These are phyloP conservation scores for Fusarium compactum DNA, from an alignment of 2,329 filamentous ascomycete species.

Conservation along the genomic window DNA sequence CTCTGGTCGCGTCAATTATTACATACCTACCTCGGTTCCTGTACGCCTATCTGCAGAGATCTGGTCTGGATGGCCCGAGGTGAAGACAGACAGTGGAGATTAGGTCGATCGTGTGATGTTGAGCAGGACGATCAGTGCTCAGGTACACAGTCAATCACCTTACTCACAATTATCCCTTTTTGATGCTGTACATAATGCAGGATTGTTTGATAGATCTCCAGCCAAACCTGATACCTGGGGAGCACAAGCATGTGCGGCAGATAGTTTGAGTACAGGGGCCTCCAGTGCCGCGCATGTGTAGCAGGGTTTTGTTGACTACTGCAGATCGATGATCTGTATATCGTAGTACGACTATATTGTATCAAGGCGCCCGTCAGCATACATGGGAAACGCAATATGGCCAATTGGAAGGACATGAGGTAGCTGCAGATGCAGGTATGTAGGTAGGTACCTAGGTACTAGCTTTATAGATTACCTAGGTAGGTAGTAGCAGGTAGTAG, in stretches of 20 bases:
- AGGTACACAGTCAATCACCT: background rate
- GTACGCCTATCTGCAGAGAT: no score
- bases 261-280: constrained; percentile 25
- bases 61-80: background rate
- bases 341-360: constrained; percentile 28
- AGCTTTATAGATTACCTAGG: no score
- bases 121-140: background rate
- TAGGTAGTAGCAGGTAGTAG: no score
- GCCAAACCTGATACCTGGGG: constrained; percentile 22
- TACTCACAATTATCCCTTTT: constrained; percentile 8
- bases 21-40: background rate
- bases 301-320: constrained; percentile 27
- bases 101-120: background rate
- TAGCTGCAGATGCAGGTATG: constrained; percentile 14
- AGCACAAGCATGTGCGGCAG: constrained; percentile 34
- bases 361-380: constrained; percentile 19
- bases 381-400: background rate
- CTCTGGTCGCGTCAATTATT: background rate
- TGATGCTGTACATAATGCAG: constrained; percentile 8
- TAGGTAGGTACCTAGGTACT: background rate
- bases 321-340: constrained; percentile 38
- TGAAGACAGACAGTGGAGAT: background rate
- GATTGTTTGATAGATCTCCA: constrained; percentile 31
- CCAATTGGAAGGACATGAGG: constrained; percentile 7
- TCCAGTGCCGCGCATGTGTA: constrained; percentile 27